Conservation (phyloP, 2,329 filamentous ascomycete genomes). For the Dactylellina drechsleri region DNA sequence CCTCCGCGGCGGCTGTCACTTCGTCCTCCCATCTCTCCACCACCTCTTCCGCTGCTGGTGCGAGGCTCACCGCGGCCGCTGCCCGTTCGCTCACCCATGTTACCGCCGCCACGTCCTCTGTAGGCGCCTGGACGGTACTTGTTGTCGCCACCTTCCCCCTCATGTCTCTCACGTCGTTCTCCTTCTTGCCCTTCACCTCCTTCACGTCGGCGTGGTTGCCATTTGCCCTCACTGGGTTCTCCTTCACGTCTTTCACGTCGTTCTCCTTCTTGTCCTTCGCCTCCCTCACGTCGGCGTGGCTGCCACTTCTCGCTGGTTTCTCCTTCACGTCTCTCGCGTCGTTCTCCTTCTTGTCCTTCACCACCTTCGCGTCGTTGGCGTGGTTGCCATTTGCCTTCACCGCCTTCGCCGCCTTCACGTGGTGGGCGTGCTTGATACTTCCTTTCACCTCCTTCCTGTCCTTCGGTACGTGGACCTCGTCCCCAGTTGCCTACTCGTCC, state of each 20-base stretch:
- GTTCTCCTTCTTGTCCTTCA: slow-evolving; percentile 47
- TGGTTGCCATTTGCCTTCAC: slow-evolving; percentile 62
- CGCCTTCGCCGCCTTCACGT: slow-evolving; percentile 29
- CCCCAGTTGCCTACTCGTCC: slow-evolving; percentile 38
- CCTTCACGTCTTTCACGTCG: slow-evolving; percentile 35
- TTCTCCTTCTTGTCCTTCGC: slow-evolving; percentile 48
- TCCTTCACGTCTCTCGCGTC: slow-evolving; percentile 35
- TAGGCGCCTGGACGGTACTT: slow-evolving; percentile 43
- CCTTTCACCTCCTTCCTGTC: slow-evolving; percentile 23
- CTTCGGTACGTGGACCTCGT: slow-evolving; percentile 5
- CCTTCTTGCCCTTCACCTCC: slow-evolving; percentile 47
- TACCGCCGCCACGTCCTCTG: slow-evolving; percentile 35
- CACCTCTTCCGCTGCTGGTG: slow-evolving; percentile 35
- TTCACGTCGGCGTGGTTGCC: slow-evolving; percentile 62
- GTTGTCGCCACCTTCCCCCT: slow-evolving; percentile 19
- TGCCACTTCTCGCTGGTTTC: slow-evolving; percentile 50
- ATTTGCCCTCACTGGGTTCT: slow-evolving; percentile 64
- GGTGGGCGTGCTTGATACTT: slow-evolving; percentile 68
- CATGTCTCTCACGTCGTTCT: slow-evolving; percentile 39
- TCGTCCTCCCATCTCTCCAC: slow-evolving; percentile 26
- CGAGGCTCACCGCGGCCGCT: slow-evolving; percentile 28
- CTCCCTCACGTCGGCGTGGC: slow-evolving; percentile 68
- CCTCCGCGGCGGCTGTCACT: slow-evolving; percentile 45
- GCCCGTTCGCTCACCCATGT: slow-evolving; percentile 46
- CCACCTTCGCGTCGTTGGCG: slow-evolving; percentile 65